Evolutionary conservation across 768 basidiomycete species (phyloP).

Genomic region (Paxillus involutus): DNA sequence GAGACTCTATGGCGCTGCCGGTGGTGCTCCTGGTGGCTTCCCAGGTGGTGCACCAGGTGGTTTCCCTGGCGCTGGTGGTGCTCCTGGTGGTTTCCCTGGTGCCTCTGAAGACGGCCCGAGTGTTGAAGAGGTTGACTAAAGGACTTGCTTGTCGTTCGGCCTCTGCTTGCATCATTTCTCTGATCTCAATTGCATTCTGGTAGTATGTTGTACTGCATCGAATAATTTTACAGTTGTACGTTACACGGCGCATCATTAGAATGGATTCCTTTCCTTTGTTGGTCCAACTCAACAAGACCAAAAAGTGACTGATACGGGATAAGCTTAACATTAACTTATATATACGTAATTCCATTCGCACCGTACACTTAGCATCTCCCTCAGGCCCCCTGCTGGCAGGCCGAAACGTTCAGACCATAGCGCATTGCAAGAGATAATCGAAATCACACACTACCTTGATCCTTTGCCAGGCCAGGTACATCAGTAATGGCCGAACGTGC

Average conservation of each 20-base stretch:
- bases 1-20: slow-evolving; percentile 64
- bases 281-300: neutral
- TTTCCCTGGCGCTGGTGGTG: slow-evolving; percentile 51
- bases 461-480: neutral
- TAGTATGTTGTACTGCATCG: slow-evolving; percentile 29
- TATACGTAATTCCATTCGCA: neutral
- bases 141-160: slow-evolving; percentile 10
- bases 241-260: slow-evolving; percentile 31
- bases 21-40: slow-evolving; percentile 51
- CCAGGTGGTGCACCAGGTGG: slow-evolving; percentile 60
- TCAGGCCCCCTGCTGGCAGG: too few relatives aligned
- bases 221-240: slow-evolving; percentile 32
- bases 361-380: too few relatives aligned
- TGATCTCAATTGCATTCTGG: slow-evolving; percentile 29
- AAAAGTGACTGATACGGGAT: too few relatives aligned
- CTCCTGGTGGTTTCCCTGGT: slow-evolving; percentile 71
- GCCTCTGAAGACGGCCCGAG: slow-evolving; percentile 80
- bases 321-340: neutral
- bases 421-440: too few relatives aligned
- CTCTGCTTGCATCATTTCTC: slow-evolving; percentile 21
- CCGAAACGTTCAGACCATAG: too few relatives aligned
- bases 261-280: slow-evolving; percentile 14
- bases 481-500: slow-evolving; percentile 24
- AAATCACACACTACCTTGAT: neutral
- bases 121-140: slow-evolving; percentile 88